Conservation (phyloP, 2,329 filamentous ascomycete species). For the Exophiala viscosa region DNA sequence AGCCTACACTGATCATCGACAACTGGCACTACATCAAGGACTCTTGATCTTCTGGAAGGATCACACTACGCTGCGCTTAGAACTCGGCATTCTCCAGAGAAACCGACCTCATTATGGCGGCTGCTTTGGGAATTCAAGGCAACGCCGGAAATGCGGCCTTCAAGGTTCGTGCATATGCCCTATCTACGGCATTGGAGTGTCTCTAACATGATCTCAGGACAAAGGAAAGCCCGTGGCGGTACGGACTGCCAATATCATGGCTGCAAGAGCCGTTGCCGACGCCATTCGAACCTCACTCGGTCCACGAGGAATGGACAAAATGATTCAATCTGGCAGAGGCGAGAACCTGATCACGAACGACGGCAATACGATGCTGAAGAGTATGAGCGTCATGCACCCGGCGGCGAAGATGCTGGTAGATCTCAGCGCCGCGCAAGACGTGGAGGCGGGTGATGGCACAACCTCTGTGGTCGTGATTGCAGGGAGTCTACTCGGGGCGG, state of each 20-base stretch:
- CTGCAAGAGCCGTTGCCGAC: slow-evolving; percentile 95
- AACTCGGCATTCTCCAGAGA: background rate
- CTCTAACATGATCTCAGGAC: slow-evolving; percentile 48
- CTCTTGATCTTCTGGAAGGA: background rate
- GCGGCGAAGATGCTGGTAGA: slow-evolving; percentile 99
- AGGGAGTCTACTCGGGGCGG: slow-evolving; percentile 87
- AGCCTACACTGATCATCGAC: background rate
- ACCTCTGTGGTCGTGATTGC: slow-evolving; percentile 98
- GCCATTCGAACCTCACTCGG: slow-evolving; percentile 95
- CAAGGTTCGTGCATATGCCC: slow-evolving; percentile 47
- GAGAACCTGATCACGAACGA: slow-evolving; percentile 99
- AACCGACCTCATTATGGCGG: slow-evolving; percentile 45
- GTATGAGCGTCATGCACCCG: slow-evolving; percentile 99
- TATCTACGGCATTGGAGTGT: slow-evolving; percentile 36
- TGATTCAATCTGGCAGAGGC: slow-evolving; percentile 96
- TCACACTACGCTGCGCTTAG: background rate
- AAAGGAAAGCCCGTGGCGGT: slow-evolving; percentile 99
- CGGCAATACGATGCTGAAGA: slow-evolving; percentile 97
- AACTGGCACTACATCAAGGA: background rate
- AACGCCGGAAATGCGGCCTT: slow-evolving; percentile 62
- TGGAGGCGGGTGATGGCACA: slow-evolving; percentile 96
- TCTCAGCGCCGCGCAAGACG: slow-evolving; percentile 92
- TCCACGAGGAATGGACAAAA: slow-evolving; percentile 97
- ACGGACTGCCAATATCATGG: slow-evolving; percentile 92
- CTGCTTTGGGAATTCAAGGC: slow-evolving; percentile 43